Evolutionary conservation across 2,329 filamentous ascomycete genomes (phyloP).

Genomic region (Beauveria medogensis): DNA sequence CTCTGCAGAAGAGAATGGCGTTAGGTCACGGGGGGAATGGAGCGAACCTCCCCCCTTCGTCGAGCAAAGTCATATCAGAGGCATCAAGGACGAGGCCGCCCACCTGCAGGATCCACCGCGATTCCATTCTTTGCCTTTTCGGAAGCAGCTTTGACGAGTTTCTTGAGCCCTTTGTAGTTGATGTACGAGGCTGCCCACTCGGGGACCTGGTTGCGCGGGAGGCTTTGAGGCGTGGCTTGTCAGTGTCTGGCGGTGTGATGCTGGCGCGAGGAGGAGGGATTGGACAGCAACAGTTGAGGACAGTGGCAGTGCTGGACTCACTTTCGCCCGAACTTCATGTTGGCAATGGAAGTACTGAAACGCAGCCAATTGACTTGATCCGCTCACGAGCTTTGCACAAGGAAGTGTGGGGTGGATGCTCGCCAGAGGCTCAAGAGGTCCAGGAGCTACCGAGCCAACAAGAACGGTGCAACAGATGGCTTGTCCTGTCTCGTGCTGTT

Average conservation of each 20-base stretch:
- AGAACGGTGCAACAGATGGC: not conserved
- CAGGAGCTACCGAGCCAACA: not conserved
- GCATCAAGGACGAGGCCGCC: slow-evolving; percentile 29
- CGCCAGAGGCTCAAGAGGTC: not conserved
- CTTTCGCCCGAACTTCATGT: slow-evolving; percentile 59
- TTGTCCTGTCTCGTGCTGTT: not conserved
- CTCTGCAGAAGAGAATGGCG: slow-evolving; percentile 45
- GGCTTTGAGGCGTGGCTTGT: slow-evolving; percentile 30
- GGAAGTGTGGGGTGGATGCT: not conserved
- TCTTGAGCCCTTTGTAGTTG: slow-evolving; percentile 89
- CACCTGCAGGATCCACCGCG: slow-evolving; percentile 85
- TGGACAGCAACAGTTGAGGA: not conserved
- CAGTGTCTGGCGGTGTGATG: slow-evolving; percentile 17
- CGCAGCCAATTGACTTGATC: not conserved
- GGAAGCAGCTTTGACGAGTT: slow-evolving; percentile 78
- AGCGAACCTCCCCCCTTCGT: slow-evolving; percentile 18
- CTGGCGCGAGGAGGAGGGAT: not conserved
- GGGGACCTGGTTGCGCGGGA: slow-evolving; percentile 76
- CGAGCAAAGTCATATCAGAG: slow-evolving; percentile 3
- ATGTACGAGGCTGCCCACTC: slow-evolving; percentile 82
- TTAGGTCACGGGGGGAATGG: slow-evolving; percentile 24
- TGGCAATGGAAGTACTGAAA: slow-evolving; percentile 12
- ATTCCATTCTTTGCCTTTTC: slow-evolving; percentile 58
- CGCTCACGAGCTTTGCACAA: not conserved
- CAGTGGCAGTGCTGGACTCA: slow-evolving; percentile 26